A percentile compares a stretch with the other conserved stretches of the same genome.
Conservation (phyloP, 345 rosid genomes). For the Physaria fendleri region DNA sequence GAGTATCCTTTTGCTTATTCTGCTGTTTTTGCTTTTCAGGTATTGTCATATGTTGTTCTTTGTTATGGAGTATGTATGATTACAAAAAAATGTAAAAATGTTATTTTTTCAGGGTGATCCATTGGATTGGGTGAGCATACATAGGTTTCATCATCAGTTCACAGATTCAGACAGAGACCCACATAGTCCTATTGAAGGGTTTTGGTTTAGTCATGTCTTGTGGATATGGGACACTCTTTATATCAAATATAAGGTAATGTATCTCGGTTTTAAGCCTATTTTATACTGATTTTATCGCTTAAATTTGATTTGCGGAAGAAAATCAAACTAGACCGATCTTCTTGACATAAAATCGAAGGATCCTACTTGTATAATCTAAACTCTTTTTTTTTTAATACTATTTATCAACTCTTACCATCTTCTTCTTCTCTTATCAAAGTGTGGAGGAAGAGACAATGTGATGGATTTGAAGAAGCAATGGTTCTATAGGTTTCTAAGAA, state of each 20-base stretch:
- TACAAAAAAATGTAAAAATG: neutral
- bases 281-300: too few species aligned
- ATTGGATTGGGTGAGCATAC: conserved; percentile 87
- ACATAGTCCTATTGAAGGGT: conserved; percentile 81
- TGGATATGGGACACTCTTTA: conserved; percentile 65
- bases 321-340: too few species aligned
- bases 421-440: neutral
- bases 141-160: conserved; percentile 78
- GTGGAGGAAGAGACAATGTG: conserved; percentile 52
- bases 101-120: conserved; percentile 44
- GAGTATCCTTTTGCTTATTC: conserved; percentile 72
- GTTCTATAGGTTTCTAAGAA: conserved; percentile 56
- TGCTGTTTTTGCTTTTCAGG: conserved; percentile 74
- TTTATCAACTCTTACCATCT: too few species aligned
- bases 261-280: too few species aligned
- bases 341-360: too few species aligned
- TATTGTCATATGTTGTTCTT: neutral
- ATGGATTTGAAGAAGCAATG: conserved; percentile 76
- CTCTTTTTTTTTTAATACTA: too few species aligned
- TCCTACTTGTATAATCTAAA: too few species aligned
- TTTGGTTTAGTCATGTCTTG: conserved; percentile 73
- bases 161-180: conserved; percentile 82
- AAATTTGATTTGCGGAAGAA: too few species aligned
- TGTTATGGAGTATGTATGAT: neutral
- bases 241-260: conserved; percentile 42